Evolutionary conservation across 176 grass and related monocot species (phyloP), one percentile per base, ranked within the genome.

Genomic region (Juncus effusus): DNA sequence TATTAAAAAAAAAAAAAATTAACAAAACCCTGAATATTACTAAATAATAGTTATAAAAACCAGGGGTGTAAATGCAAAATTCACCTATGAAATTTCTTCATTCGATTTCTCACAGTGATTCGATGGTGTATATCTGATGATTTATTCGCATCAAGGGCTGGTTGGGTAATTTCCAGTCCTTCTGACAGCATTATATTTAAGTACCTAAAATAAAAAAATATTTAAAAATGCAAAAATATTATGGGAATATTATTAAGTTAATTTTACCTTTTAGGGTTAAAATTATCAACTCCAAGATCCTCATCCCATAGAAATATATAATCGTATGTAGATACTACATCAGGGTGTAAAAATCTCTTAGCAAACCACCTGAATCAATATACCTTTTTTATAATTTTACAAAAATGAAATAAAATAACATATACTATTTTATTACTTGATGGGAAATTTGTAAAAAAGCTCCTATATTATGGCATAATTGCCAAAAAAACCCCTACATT

Each of bases 301-400:
- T 97, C 93, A 67, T 97, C 93, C 93, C 93, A 97, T 49, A 97
- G 63, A 78, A 97, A 97, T 35, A 97, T 86, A 63, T 92, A 91
- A 61, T 89, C 80, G 3, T 97, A 92, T 13, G 74, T 82, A 75
- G 77, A 77, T 56, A 97, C 83, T 4, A 97, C 79, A 73, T 88
- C 83, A 53, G 93, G 93, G 42, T 97, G 93, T 41, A 97, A 68
- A 80, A 97, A 97, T 41, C 93, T 85, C 65, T 97, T 97, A 0
- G 93, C 88, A 84, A 97, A 97, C 93, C 93, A 97, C 93, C 93
- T 97, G 77, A 45, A 77, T 9, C 16, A 62, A 73, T 40, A 51
- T 1, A 12, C 3, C 16, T 10, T 70, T 6, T 71, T 74, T 42
- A 15, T 51, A 41, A 47, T 10, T 56, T 62, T 38, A 3, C 3